Base-by-base conservation (phyloP, 2,329 filamentous ascomycete species). In the Exserohilum turcica region DNA sequence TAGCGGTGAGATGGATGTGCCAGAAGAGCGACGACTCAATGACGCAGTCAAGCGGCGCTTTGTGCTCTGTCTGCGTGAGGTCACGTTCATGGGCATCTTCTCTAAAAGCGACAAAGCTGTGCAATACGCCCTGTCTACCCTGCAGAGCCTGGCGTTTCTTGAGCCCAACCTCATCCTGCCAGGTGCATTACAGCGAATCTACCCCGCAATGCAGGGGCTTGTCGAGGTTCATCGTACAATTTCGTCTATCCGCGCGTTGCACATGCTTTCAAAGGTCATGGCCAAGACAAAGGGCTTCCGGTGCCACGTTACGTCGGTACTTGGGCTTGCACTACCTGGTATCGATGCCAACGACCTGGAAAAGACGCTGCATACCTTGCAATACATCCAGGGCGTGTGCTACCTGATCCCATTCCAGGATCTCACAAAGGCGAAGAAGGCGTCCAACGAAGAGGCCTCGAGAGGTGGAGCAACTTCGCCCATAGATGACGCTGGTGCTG, bases 41-140 rank as follows among this genome's bases (percentile, higher is more conserved):
- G 84, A 86, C 28, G 86, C 85, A n/a, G 74, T 99, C 61, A 96
- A 92, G 79, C 86, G 82, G 68, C 88, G 94, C 39, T 97, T 99
- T 70, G 94, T 99, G 27, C 78, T 92, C 32, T 90, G 91, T 57
- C 79, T 99, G 59, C 88, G 88, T 60, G 94, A 99, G 61, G 93
- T 97, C 42, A 91, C 92, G 4, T 99, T 97, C 74, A 97, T 99
- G 92, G 94, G 94, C 24, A 88, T 99, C 43, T 99, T 97, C 74
- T 90, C 92, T 48, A 99, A 99, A 81, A 96, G 92, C 73, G 88
- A 86, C 52, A 92, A 92, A 43, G 88, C 94, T 3, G 92, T 96
- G 71, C 92, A 89, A 74, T 96, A 92, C 78, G 96, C 93, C 60
- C 86, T 97, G 60, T 92, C 90, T 43, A 91, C 93, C 1, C 80